These are phyloP conservation scores for Scheffersomyces ergatensis DNA, from an alignment of 805 yeast genomes.

Conservation along the genomic window DNA sequence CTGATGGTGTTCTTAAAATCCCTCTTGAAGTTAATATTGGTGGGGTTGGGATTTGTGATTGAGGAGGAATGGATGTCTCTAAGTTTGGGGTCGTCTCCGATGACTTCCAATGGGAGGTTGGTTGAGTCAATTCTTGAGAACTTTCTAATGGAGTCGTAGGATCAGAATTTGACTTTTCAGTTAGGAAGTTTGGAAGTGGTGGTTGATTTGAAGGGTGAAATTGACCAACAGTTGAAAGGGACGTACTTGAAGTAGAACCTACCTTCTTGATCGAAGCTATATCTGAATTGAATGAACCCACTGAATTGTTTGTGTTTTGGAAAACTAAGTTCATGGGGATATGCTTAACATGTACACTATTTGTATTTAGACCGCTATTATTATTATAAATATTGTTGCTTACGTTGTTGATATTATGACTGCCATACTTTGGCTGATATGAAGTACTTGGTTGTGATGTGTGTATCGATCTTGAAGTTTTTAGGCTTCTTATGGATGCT, in stretches of 20 bases:
- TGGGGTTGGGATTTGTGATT: slow-evolving; percentile 1
- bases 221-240: background rate
- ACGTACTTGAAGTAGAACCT: background rate
- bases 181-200: slow-evolving; percentile 3
- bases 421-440: background rate
- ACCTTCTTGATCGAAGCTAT: slow-evolving; percentile 8
- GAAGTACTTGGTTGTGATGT: background rate
- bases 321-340: slow-evolving; percentile 18
- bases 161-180: background rate
- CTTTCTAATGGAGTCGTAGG: background rate
- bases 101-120: background rate
- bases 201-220: slow-evolving; percentile 1
- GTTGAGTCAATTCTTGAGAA: background rate
- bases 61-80: slow-evolving; percentile 1
- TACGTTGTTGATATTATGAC: too few species aligned
- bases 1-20: slow-evolving; percentile 7
- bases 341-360: slow-evolving; percentile 9
- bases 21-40: slow-evolving; percentile 6
- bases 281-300: slow-evolving; percentile 24
- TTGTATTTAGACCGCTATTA: background rate
- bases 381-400: too few species aligned
- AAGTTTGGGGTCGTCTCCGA: background rate
- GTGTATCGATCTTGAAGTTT: background rate
- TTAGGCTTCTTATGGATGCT: background rate
- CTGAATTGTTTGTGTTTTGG: slow-evolving; percentile 20